A percentile compares a stretch with the other conserved stretches of the same genome.
Evolutionary conservation across 1,284 basidiomycete genomes (phyloP).

Genomic region (Neotropicomus parvogracilis): DNA sequence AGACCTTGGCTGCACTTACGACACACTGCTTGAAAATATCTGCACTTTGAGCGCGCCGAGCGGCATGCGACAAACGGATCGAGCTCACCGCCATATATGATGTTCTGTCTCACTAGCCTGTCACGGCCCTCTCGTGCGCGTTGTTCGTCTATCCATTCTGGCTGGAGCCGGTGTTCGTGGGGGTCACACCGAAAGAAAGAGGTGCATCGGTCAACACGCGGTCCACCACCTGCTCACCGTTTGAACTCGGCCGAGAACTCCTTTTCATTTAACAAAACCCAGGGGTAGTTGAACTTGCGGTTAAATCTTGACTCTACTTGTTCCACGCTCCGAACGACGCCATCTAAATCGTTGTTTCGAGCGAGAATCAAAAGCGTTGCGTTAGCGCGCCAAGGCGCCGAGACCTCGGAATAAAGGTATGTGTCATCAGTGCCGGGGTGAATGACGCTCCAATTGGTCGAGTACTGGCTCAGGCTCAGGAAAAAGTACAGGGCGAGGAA

Average conservation of each 20-base stretch:
- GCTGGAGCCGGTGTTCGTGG: constrained; percentile 74
- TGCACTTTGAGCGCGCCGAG: constrained; percentile 1
- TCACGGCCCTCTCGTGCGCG: constrained; percentile 60
- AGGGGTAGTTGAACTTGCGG: constrained; percentile 62
- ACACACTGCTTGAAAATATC: constrained; percentile 44
- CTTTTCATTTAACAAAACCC: constrained; percentile 70
- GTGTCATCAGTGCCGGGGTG: neutral
- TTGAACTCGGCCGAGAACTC: constrained; percentile 71
- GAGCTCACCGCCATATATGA: constrained; percentile 63
- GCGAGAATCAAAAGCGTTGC: constrained; percentile 33
- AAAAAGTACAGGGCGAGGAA: constrained; percentile 21
- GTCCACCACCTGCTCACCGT: constrained; percentile 34
- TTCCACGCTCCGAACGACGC: constrained; percentile 52
- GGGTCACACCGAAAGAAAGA: constrained; percentile 66
- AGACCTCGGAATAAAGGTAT: neutral
- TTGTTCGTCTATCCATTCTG: constrained; percentile 76
- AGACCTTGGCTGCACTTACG: constrained; percentile 37
- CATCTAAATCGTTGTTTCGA: constrained; percentile 44
- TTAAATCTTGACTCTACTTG: constrained; percentile 63
- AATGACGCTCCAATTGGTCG: constrained; percentile 1
- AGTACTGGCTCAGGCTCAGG: constrained; percentile 1
- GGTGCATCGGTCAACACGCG: constrained; percentile 52
- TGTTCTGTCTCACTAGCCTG: constrained; percentile 56
- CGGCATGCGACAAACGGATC: neutral
- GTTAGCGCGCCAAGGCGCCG: constrained; percentile 28